Percentiles rank a stretch among this genome's conserved stretches.
Evolutionary conservation across 495 filamentous ascomycete species (phyloP).

Genomic region (Penicillium tannophilum): DNA sequence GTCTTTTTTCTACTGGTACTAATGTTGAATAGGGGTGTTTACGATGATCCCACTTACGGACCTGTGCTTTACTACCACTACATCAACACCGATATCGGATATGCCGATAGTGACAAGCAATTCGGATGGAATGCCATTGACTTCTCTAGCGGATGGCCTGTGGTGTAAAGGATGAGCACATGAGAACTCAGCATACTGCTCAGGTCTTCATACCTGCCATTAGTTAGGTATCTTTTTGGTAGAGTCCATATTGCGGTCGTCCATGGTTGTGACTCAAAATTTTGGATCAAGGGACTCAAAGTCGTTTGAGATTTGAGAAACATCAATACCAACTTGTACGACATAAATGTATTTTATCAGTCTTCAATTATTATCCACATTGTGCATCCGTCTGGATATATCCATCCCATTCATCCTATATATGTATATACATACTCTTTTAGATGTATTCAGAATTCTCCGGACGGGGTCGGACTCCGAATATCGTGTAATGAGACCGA

Average conservation of each 20-base stretch:
- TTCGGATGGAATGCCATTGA: constrained; percentile 71
- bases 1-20: constrained; percentile 1
- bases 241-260: no score
- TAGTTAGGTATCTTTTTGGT: neutral
- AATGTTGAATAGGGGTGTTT: constrained; percentile 43
- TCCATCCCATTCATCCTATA: no score
- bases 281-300: neutral
- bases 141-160: constrained; percentile 70
- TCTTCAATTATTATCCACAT: no score
- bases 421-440: no score
- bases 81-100: constrained; percentile 64
- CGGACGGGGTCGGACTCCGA: no score
- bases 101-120: constrained; percentile 61
- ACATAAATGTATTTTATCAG: no score
- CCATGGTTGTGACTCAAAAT: neutral
- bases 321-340: no score
- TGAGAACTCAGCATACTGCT: neutral
- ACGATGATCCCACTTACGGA: constrained; percentile 46
- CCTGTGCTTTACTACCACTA: constrained; percentile 76
- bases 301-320: neutral
- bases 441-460: no score
- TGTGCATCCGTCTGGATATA: no score
- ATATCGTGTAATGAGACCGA: no score
- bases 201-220: neutral
- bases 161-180: constrained; percentile 26